phyloP scores from a whole-genome alignment of 139 green algal genomes.

The Nannochloris sp. region DNA sequence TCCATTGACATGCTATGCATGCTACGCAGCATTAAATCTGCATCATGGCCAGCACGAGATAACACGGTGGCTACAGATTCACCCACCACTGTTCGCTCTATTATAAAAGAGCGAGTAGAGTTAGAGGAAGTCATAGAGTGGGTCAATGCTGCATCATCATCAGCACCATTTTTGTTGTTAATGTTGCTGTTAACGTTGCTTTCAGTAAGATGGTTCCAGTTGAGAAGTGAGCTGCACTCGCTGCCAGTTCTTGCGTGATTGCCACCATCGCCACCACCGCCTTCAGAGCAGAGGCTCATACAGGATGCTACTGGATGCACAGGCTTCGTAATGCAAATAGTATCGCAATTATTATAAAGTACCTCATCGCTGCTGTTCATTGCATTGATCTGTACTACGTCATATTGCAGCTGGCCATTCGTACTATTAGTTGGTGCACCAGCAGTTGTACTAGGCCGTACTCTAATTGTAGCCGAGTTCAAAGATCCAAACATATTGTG shows the following conservation, averaged over 20 bases:
- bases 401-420: background rate
- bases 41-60: slow-evolving; percentile 16
- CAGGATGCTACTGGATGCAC: background rate
- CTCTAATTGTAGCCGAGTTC: slow-evolving; percentile 31
- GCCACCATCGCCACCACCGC: background rate
- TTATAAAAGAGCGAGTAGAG: background rate
- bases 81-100: slow-evolving; percentile 4
- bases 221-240: background rate
- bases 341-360: background rate
- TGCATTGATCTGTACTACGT: background rate
- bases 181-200: background rate
- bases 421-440: background rate
- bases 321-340: no score
- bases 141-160: no score
- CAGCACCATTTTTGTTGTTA: no score
- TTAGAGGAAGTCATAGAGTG: background rate
- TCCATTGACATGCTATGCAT: background rate
- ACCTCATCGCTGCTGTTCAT: background rate
- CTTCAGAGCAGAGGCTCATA: background rate
- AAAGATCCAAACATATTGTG: slow-evolving; percentile 66
- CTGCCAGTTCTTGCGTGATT: no score
- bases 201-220: background rate
- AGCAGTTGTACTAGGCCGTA: background rate
- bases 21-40: slow-evolving; percentile 8
- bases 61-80: slow-evolving; percentile 22